Evolutionary conservation across 345 rosid species (phyloP).

Genomic region (Aquilaria malaccensis): DNA sequence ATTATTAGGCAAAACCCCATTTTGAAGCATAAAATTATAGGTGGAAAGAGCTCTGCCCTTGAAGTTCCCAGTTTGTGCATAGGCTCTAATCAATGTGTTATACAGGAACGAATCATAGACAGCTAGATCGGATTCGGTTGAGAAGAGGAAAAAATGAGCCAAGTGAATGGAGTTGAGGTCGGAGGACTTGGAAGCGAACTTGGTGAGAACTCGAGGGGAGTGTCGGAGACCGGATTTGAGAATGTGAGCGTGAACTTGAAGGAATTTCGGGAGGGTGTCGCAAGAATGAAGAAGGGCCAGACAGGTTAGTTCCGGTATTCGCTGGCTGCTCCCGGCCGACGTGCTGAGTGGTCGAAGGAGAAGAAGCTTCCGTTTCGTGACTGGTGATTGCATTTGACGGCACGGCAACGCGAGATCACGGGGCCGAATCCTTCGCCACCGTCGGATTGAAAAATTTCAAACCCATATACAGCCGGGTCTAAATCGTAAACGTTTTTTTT

Average conservation of each 20-base stretch:
- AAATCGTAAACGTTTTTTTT: too few species aligned
- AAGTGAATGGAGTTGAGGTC: conserved; percentile 27
- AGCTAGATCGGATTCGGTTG: conserved; percentile 27
- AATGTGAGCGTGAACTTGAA: conserved; percentile 31
- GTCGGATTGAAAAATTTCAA: too few species aligned
- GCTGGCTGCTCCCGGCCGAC: conserved; percentile 8
- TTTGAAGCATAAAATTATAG: conserved; percentile 28
- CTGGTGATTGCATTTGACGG: conserved; percentile 18
- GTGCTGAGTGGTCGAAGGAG: conserved; percentile 5
- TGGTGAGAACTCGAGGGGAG: conserved; percentile 46
- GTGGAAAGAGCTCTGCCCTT: conserved; percentile 26
- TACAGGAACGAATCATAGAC: conserved; percentile 44
- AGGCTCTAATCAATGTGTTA: conserved; percentile 38
- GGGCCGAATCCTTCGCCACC: too few species aligned
- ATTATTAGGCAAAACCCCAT: conserved; percentile 32
- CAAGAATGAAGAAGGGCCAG: conserved; percentile 35
- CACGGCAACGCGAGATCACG: too few species aligned
- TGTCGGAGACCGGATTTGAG: conserved; percentile 37
- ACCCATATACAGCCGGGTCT: background rate
- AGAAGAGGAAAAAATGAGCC: conserved; percentile 37
- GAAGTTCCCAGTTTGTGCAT: conserved; percentile 25
- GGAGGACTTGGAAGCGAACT: conserved; percentile 40
- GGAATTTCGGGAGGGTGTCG: conserved; percentile 22
- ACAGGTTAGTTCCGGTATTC: conserved; percentile 41
- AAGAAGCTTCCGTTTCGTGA: conserved; percentile 8